Conservation (phyloP, 2,329 filamentous ascomycete species). For the Calonectria naviculata region DNA sequence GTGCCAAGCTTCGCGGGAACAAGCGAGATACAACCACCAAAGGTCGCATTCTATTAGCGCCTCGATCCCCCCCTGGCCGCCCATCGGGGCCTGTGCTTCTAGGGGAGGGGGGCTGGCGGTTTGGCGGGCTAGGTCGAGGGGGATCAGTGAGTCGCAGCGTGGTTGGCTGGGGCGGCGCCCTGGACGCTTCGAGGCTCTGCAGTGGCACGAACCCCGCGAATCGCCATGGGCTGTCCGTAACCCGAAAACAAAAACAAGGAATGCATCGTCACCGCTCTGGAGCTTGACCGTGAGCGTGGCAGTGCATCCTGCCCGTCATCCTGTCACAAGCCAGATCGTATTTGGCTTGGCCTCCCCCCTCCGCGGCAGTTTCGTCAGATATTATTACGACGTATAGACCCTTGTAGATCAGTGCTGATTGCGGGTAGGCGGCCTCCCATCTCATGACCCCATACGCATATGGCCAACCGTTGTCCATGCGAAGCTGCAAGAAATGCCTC, state of each 20-base stretch:
- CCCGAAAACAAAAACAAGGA: conserved; percentile 5
- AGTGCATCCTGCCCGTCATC: not conserved
- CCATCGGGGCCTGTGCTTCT: conserved; percentile 8
- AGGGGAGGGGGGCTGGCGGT: conserved; percentile 20
- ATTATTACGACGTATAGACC: not conserved
- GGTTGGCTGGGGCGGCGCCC: not conserved
- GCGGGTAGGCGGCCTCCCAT: conserved; percentile 22
- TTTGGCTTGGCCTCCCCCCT: conserved; percentile 6
- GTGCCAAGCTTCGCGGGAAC: conserved; percentile 28
- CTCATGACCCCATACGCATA: not conserved
- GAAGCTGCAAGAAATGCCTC: not conserved
- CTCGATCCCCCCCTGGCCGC: not conserved
- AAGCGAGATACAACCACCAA: conserved; percentile 31
- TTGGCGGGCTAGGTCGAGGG: conserved; percentile 18
- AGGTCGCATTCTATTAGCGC: conserved; percentile 28
- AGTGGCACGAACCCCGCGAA: not conserved
- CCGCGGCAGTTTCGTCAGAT: not conserved
- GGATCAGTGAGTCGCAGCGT: conserved; percentile 9
- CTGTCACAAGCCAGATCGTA: conserved; percentile 11
- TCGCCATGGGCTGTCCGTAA: not conserved
- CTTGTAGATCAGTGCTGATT: not conserved
- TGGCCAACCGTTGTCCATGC: not conserved
- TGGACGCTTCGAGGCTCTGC: not conserved
- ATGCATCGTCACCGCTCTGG: conserved; percentile 7
- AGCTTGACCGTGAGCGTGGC: not conserved